Evolutionary conservation across 139 green algal species (phyloP).

Genomic region (Chlorella sp.): DNA sequence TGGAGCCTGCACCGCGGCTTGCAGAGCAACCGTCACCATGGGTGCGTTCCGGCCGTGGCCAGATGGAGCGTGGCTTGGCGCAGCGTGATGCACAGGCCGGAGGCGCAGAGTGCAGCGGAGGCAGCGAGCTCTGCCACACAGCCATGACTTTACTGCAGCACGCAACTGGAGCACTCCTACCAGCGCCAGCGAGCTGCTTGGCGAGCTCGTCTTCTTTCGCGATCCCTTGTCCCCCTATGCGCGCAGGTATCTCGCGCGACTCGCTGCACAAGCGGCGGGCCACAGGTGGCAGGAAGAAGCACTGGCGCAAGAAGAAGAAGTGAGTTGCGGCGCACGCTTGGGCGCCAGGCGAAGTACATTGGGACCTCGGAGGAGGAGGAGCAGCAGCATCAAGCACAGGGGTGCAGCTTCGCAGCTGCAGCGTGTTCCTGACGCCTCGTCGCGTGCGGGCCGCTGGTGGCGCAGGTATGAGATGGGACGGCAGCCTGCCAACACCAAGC

Average conservation of each 20-base stretch:
- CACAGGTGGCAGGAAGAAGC: conserved; percentile 94
- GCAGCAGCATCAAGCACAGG: neutral
- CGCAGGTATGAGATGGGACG: conserved; percentile 96
- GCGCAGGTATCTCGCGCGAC: conserved; percentile 95
- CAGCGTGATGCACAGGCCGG: no score
- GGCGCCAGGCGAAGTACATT: neutral
- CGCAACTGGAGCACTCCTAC: no score
- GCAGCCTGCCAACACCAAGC: conserved; percentile 93
- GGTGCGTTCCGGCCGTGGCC: no score
- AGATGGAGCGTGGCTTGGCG: no score
- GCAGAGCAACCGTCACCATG: no score
- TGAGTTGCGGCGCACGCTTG: conserved; percentile 39
- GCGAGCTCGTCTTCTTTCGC: no score
- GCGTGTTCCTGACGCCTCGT: neutral
- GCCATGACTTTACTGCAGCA: no score
- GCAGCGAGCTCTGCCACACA: no score
- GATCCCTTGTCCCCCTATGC: no score
- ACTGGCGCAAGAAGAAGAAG: conserved; percentile 99
- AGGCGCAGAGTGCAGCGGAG: no score
- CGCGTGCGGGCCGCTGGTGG: neutral
- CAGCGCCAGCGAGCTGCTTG: no score
- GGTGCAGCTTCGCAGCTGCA: neutral
- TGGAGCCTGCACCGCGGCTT: no score
- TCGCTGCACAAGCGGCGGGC: conserved; percentile 93
- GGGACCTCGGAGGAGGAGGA: neutral